phyloP scores from a whole-genome alignment of 208 protist genomes.

The Angomonas ambiguus region DNA sequence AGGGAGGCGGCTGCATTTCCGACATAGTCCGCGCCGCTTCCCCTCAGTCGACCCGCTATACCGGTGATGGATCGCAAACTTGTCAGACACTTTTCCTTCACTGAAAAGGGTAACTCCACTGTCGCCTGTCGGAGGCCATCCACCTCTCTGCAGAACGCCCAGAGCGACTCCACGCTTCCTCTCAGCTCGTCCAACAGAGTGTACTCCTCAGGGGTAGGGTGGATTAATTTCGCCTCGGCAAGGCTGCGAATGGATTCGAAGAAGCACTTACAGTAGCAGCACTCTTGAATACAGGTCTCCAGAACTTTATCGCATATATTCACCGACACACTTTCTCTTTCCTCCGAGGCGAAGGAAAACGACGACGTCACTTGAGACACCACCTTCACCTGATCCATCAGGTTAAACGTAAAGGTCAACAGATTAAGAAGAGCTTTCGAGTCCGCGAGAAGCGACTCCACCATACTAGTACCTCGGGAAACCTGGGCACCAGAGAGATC shows the following conservation, averaged over 20 bases:
- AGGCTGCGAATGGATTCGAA: slow-evolving; percentile 54
- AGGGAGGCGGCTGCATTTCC: slow-evolving; percentile 15
- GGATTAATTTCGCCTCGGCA: slow-evolving; percentile 37
- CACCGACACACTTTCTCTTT: not conserved
- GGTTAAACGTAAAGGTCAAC: slow-evolving; percentile 19
- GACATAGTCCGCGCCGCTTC: slow-evolving; percentile 9
- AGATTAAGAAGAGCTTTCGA: slow-evolving; percentile 12
- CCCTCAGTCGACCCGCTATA: slow-evolving; percentile 24
- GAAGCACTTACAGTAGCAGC: slow-evolving; percentile 46
- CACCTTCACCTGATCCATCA: not conserved
- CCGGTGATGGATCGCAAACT: slow-evolving; percentile 19
- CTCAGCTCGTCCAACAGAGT: slow-evolving; percentile 37
- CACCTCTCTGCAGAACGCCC: slow-evolving; percentile 40
- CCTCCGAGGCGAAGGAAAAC: not conserved
- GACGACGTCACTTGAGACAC: not conserved
- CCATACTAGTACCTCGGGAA: slow-evolving; percentile 60
- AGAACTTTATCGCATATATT: not conserved
- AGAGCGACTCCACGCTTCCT: slow-evolving; percentile 40
- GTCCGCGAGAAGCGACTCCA: slow-evolving; percentile 64
- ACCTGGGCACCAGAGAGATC: slow-evolving; percentile 85
- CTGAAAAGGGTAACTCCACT: slow-evolving; percentile 21
- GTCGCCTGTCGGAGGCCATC: slow-evolving; percentile 30
- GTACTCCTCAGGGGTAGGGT: slow-evolving; percentile 7
- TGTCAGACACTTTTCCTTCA: slow-evolving; percentile 17
- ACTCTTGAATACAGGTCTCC: slow-evolving; percentile 19